Conservation (phyloP, 768 basidiomycete genomes). For the Lepiota venenata region DNA sequence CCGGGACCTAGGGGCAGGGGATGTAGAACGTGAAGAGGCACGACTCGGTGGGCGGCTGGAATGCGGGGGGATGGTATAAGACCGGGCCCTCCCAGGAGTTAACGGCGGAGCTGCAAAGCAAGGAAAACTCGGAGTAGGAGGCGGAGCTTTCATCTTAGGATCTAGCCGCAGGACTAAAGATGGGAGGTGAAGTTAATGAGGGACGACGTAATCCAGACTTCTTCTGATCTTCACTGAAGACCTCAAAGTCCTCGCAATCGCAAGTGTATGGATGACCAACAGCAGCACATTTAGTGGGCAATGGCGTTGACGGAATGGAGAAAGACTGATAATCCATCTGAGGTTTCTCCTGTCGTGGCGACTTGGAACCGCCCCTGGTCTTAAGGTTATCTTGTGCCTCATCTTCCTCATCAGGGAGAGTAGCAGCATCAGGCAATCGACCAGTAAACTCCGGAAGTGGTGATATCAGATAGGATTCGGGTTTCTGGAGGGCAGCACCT, state of each 20-base stretch:
- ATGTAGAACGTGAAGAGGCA: conserved; percentile 19
- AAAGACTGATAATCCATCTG: neutral
- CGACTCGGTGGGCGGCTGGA: conserved; percentile 23
- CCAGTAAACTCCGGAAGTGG: conserved; percentile 41
- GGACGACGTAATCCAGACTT: conserved; percentile 1
- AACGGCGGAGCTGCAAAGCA: conserved; percentile 17
- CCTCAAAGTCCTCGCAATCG: conserved; percentile 15
- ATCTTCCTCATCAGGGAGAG: conserved; percentile 25
- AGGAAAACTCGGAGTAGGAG: conserved; percentile 8
- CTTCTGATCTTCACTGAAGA: conserved; percentile 11
- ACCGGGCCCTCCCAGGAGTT: conserved; percentile 22
- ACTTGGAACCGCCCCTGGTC: neutral
- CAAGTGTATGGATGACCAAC: conserved; percentile 20
- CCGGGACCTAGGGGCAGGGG: conserved; percentile 14
- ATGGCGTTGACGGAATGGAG: neutral
- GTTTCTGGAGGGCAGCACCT: conserved; percentile 29
- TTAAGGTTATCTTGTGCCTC: conserved; percentile 17
- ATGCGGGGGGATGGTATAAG: conserved; percentile 26
- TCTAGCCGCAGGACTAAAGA: conserved; percentile 3
- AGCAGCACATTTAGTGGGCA: conserved; percentile 18
- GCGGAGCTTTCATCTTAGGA: conserved; percentile 6
- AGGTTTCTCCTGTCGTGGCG: neutral
- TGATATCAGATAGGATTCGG: conserved; percentile 34
- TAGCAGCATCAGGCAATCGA: conserved; percentile 32
- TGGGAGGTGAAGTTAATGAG: neutral